Base-by-base conservation (phyloP, 2,329 filamentous ascomycete species). In the Pleomassaria siparia region DNA sequence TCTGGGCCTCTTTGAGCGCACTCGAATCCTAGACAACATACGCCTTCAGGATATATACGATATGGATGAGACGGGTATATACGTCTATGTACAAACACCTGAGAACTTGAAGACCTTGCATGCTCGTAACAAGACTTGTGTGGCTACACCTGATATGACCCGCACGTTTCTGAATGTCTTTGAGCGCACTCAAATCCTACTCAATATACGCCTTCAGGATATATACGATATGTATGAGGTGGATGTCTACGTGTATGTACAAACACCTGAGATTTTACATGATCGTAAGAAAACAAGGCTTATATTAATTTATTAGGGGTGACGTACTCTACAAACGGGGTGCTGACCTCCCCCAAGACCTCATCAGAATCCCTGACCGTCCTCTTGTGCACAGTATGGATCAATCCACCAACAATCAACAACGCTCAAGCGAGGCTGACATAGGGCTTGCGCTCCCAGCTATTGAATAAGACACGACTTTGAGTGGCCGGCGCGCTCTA, bases 191-290 rank as follows among this genome's bases (percentile, higher is more conserved):
- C 15, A n/a, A n/a, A 7, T 4, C 6, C 12, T 15, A n/a, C 33
- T 35, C 2, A 25, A 26, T 40, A 50, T 50, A 30, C 20, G 16
- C 16, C 12, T 18, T 7, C 13, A 32, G 21, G 26, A 47, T 32
- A 47, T 33, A 32, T 50, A 22, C 6, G 47, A 50, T 40, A 43
- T 50, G 24, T 36, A 50, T 43, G 39, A 50, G 43, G 25, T 29
- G 36, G 43, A 43, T 4, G 24, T 16, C 10, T 50, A 18, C 26
- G 43, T 35, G 35, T 42, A 35, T 41, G 33, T 33, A 21, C 30
- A 21, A 49, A 44, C 44, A 32, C 36, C n/a, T 16, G 21, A 43
- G 40, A 44, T 12, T n/a, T n/a, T n/a, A n/a, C n/a, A n/a, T n/a
- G n/a, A n/a, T n/a, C n/a, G n/a, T n/a, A n/a, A n/a, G n/a, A n/a